phyloP scores from a whole-genome alignment of 345 rosid species.

The Erysimum cheiranthoides region DNA sequence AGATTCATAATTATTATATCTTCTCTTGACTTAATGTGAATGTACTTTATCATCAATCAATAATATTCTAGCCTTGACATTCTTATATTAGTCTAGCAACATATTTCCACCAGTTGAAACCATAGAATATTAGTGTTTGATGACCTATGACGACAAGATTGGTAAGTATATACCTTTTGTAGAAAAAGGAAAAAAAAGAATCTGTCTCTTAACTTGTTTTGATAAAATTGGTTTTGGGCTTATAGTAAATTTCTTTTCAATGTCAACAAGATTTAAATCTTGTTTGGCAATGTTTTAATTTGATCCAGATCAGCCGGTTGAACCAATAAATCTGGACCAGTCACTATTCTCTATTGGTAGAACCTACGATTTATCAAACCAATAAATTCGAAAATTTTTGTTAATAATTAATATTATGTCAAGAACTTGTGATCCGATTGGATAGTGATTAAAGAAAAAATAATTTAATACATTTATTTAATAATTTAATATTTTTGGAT shows the following conservation, averaged over 20 bases:
- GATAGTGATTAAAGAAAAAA: too few relatives aligned
- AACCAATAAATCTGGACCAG: too few relatives aligned
- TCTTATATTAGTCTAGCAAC: conserved; percentile 9
- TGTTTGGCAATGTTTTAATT: too few relatives aligned
- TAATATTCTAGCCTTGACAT: conserved; percentile 29
- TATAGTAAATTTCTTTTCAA: neutral
- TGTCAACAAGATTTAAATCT: neutral
- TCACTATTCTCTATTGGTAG: too few relatives aligned
- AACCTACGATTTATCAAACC: too few relatives aligned
- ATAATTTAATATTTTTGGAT: too few relatives aligned
- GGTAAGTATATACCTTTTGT: conserved; percentile 2
- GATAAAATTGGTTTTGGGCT: neutral
- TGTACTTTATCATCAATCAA: conserved; percentile 1
- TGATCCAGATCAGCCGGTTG: too few relatives aligned
- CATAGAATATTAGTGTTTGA: conserved; percentile 7
- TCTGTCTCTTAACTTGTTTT: neutral
- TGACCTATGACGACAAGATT: conserved; percentile 19
- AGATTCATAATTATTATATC: neutral
- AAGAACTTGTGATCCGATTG: too few relatives aligned
- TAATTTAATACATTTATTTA: too few relatives aligned
- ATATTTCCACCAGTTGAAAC: neutral
- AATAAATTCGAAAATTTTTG: too few relatives aligned
- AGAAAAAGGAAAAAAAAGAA: neutral
- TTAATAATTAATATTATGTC: too few relatives aligned
- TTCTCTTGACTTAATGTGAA: conserved; percentile 14